Evolutionary conservation across 2,329 filamentous ascomycete species (phyloP).

Genomic region (Beauveria rudraprayagi): DNA sequence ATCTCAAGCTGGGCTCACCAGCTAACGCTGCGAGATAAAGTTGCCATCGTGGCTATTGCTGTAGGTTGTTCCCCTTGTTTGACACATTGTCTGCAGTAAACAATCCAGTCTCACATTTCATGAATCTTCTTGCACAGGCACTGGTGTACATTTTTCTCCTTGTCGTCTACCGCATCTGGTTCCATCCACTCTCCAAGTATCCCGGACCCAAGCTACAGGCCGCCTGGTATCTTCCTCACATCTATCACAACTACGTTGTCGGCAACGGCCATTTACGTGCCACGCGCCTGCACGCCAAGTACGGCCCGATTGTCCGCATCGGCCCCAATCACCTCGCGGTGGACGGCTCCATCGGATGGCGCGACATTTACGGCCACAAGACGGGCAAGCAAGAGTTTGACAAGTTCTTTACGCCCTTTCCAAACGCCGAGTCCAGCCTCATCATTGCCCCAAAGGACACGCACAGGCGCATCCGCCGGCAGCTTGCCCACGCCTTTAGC

Average conservation of each 20-base stretch:
- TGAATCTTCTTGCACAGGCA: not conserved
- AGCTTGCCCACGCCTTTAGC: constrained; percentile 24
- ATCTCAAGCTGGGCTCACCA: not conserved
- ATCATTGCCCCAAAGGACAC: constrained; percentile 13
- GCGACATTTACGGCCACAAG: constrained; percentile 22
- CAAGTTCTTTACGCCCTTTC: constrained; percentile 1
- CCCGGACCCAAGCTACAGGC: constrained; percentile 20
- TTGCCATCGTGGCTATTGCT: not conserved
- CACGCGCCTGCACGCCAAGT: constrained; percentile 18
- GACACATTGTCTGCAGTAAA: not conserved
- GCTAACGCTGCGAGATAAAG: not conserved
- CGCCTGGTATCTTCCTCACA: constrained; percentile 14
- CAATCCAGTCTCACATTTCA: not conserved
- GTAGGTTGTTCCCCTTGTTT: not conserved
- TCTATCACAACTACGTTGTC: constrained; percentile 14
- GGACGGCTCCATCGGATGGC: constrained; percentile 25
- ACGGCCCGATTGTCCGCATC: constrained; percentile 31
- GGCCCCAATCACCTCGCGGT: constrained; percentile 32
- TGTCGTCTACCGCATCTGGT: not conserved
- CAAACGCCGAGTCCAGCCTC: constrained; percentile 13
- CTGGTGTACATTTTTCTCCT: not conserved
- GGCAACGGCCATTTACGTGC: constrained; percentile 7
- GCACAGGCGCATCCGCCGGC: constrained; percentile 17
- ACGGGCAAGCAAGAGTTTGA: constrained; percentile 15
- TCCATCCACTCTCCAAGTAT: constrained; percentile 22